These are phyloP conservation scores for Gossypium aridum DNA, from an alignment of 441 rosid genomes.

Conservation along the genomic window DNA sequence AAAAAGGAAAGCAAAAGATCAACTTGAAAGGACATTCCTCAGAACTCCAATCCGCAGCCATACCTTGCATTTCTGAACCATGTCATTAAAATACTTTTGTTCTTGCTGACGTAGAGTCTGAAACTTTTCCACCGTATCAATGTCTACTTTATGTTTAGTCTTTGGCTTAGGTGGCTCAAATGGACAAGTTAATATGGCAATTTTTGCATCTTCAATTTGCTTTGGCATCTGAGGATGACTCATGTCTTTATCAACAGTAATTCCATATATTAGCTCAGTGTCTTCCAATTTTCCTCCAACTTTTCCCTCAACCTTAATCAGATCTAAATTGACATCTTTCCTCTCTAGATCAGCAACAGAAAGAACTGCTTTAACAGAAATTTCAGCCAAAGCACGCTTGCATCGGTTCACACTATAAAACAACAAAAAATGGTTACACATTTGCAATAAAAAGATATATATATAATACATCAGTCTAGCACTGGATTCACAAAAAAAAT, in stretches of 20 bases:
- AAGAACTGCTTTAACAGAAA: constrained; percentile 91
- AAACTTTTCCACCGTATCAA: constrained; percentile 94
- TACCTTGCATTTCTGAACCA: constrained; percentile 99
- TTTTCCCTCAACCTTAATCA: constrained; percentile 93
- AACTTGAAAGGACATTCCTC: neutral
- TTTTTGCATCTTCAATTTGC: constrained; percentile 82
- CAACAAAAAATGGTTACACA: constrained; percentile 4
- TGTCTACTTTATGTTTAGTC: constrained; percentile 98
- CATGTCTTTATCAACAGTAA: constrained; percentile 87
- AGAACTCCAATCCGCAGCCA: neutral
- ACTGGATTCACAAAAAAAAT: neutral
- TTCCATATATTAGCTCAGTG: constrained; percentile 83
- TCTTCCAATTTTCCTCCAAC: constrained; percentile 94
- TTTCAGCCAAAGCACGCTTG: constrained; percentile 86
- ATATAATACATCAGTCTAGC: neutral
- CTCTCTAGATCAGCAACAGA: constrained; percentile 96
- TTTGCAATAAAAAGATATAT: neutral
- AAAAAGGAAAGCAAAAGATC: neutral
- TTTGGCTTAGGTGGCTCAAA: constrained; percentile 98
- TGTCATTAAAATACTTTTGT: constrained; percentile 87
- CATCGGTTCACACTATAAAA: constrained; percentile 82
- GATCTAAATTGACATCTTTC: constrained; percentile 88
- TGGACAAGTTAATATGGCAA: constrained; percentile 95
- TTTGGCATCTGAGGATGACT: constrained; percentile 99
- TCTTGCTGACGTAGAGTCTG: constrained; percentile 85